Base-by-base conservation (phyloP, 2,329 filamentous ascomycete genomes). In the Colletotrichum eremochloae region DNA sequence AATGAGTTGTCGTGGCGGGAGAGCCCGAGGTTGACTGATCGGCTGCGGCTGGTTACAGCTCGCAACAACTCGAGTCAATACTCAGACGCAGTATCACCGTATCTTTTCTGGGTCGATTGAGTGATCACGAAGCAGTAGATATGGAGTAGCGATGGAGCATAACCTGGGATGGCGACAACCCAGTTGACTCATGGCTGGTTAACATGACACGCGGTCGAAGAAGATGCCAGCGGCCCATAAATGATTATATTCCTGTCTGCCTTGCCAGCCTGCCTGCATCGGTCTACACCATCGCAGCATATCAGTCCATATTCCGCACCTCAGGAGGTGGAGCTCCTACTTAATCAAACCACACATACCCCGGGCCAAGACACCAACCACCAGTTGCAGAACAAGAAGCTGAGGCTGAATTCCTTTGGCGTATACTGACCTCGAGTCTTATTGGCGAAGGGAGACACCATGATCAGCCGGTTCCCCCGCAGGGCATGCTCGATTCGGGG, bases 241-340 rank as follows among this genome's bases (percentile, higher is more conserved):
- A 61, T 60, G 52, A 60, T 60, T 20, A 20, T 24, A n/a, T 56
- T 24, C 14, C 38, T 38, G 55, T 72, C 55, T 72, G 70, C 70
- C 70, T 70, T 61, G 70, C 48, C 48, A 70, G 55, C 66, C 44
- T 33, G 50, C 24, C 44, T 33, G 50, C 24, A n/a, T 53, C 24
- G 29, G 12, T n/a, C 44, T 60, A 55, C 60, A 55, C 67, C 58
- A 62, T 55, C 61, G 15, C 40, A 55, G 53, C 38, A 42, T 61
- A 63, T 65, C 60, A 60, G 52, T 57, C 40, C 60, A 60, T 62
- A 62, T 46, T 46, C 55, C 31, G 65, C 65, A 68, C 42, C 53
- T 70, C 46, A 31, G 60, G 36, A 72, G 70, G 70, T 67, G 55
- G 66, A 72, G 38, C 55, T 50, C 38, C 40, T 46, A 38, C 48